Base-by-base conservation (phyloP, 805 yeast species). In the Sporopachydermia quercuum region DNA sequence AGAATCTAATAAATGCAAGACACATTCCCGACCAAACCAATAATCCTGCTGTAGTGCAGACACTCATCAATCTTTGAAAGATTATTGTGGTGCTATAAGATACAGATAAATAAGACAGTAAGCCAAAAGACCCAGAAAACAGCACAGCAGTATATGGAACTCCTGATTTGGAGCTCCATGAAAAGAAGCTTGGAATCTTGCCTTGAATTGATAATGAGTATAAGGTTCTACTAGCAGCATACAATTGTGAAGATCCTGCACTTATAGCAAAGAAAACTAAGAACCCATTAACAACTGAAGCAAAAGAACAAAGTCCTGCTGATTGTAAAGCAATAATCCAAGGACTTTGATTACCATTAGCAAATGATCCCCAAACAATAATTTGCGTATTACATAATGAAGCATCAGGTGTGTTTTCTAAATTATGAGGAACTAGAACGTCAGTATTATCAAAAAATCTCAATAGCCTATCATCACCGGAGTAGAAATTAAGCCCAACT, bases 21-120 rank as follows among this genome's bases (percentile, higher is more conserved):
- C 80, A 74, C 70, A 79, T 72, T 3, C 84, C 81, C 46, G 66
- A 58, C 94, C 94, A 85, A 35, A 81, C 84, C 27, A 85, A 57
- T 40, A 84, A 70, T 0, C 86, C 87, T 1, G 87, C 70, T 0
- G 87, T 73, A 2, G 87, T 75, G 39, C 82, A 70, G 27, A 82
- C 65, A 47, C 76, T 74, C 4, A 80, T 70, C 42, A 82, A 59
- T 48, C 78, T 71, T 43, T 73, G 79, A 47, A 83, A 82, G 3
- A 78, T 78, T 13, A 62, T 56, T 13, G 79, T 70, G 0, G 86
- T 76, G 33, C 63, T 55, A 40, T 68, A 63, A 36, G 72, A 66
- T 3, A 78, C 74, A 3, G 82, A 70, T 16, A 79, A 52, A 52
- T 63, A 80, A 0, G 85, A 70, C 30, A 80, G 56, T 2, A 73